A percentile compares a stretch with the other conserved stretches of the same genome.
Conservation (phyloP, 1,284 basidiomycete genomes). For the Phellopilus nigrolimitatus region DNA sequence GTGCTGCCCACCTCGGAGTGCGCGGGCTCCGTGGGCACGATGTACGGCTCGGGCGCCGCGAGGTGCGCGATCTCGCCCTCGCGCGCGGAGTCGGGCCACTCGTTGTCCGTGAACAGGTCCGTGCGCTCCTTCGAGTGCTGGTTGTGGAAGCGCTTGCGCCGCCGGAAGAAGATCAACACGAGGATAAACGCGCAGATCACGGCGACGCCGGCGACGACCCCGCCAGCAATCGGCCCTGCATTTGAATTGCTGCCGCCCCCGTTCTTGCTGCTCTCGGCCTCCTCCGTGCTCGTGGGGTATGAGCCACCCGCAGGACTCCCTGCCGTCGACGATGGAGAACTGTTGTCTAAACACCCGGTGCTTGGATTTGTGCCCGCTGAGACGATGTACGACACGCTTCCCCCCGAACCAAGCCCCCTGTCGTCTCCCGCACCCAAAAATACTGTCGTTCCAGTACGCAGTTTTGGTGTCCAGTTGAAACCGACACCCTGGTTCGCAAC, state of each 20-base stretch:
- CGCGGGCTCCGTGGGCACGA: constrained; percentile 14
- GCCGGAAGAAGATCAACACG: constrained; percentile 46
- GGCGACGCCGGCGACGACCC: constrained; percentile 59
- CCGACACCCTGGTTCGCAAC: constrained; percentile 46
- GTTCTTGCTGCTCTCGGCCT: constrained; percentile 21
- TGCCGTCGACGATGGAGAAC: constrained; percentile 69
- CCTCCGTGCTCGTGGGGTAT: constrained; percentile 51
- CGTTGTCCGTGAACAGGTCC: constrained; percentile 59
- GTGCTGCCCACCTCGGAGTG: constrained; percentile 9
- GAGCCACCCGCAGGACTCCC: constrained; percentile 71
- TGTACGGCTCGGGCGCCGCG: constrained; percentile 39
- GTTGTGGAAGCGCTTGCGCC: constrained; percentile 38
- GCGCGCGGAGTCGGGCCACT: constrained; percentile 43
- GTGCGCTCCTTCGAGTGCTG: constrained; percentile 45
- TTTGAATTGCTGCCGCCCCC: constrained; percentile 35
- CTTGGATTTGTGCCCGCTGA: constrained; percentile 43
- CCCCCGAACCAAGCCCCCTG: constrained; percentile 62
- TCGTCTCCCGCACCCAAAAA: constrained; percentile 61
- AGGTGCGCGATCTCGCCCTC: constrained; percentile 33
- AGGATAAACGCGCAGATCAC: constrained; percentile 41
- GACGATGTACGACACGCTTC: constrained; percentile 55
- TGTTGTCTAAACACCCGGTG: constrained; percentile 47
- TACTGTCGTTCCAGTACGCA: constrained; percentile 59
- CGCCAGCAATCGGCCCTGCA: constrained; percentile 61
- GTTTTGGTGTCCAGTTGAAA: constrained; percentile 62